These are phyloP conservation scores for Nevesoporus exiguus DNA, from an alignment of 768 basidiomycete species.

Conservation along the genomic window DNA sequence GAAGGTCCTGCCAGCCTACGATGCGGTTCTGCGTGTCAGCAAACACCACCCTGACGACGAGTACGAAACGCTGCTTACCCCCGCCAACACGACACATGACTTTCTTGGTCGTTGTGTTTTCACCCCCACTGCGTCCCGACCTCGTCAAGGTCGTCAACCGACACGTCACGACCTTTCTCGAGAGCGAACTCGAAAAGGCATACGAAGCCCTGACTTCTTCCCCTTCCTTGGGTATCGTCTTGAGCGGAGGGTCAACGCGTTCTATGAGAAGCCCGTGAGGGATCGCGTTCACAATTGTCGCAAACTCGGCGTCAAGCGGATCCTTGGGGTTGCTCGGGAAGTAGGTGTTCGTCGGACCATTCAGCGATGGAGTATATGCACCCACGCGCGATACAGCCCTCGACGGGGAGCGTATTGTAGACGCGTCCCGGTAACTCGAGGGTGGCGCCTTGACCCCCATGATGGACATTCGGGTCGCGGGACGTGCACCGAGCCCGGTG, in stretches of 20 bases:
- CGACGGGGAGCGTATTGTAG: constrained; percentile 54
- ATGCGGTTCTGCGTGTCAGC: constrained; percentile 1
- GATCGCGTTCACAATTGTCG: constrained; percentile 67
- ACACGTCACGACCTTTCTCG: constrained; percentile 73
- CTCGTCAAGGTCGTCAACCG: constrained; percentile 77
- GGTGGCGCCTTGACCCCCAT: constrained; percentile 52
- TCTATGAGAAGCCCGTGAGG: constrained; percentile 75
- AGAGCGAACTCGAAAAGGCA: constrained; percentile 69
- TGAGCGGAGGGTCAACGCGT: constrained; percentile 76
- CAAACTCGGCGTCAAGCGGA: constrained; percentile 81
- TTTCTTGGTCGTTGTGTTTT: constrained; percentile 59
- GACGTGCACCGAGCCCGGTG: constrained; percentile 39
- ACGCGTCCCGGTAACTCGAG: constrained; percentile 70
- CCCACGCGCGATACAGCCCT: constrained; percentile 65
- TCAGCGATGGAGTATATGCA: constrained; percentile 57
- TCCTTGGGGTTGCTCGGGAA: constrained; percentile 64
- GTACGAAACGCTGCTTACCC: constrained; percentile 44
- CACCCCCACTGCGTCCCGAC: constrained; percentile 41
- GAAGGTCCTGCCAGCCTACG: constrained; percentile 77
- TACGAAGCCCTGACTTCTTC: constrained; percentile 85
- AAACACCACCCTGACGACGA: not conserved
- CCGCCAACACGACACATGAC: constrained; percentile 91
- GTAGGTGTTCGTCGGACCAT: constrained; percentile 59
- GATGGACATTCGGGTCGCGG: constrained; percentile 38
- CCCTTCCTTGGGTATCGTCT: constrained; percentile 59